Percentiles rank a stretch among this genome's conserved stretches.
These are phyloP conservation scores for Cinnamomum micranthum DNA, from an alignment of 164 flowering plant species.

Conservation along the genomic window DNA sequence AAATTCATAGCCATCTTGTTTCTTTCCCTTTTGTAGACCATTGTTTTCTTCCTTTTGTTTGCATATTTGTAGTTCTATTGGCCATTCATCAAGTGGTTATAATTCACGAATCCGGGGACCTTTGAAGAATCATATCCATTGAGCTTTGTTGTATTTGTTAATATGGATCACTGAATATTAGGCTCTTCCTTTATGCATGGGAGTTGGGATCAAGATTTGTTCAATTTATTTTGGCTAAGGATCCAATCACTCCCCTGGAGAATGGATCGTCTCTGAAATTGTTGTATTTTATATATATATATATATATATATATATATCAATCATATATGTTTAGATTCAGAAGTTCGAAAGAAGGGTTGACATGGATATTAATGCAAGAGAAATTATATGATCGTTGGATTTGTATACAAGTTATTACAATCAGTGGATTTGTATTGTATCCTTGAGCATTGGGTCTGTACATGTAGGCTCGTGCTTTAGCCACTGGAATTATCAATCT, in stretches of 20 bases:
- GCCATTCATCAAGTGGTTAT: not conserved
- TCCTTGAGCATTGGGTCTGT: not conserved
- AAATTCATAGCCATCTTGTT: not conserved
- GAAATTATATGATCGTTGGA: not conserved
- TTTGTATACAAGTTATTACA: not conserved
- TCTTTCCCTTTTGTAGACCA: not conserved
- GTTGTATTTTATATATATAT: too few relatives aligned
- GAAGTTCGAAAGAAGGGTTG: not conserved
- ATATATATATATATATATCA: too few relatives aligned
- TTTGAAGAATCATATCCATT: not conserved
- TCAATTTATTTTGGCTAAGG: too few relatives aligned
- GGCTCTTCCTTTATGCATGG: not conserved
- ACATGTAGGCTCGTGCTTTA: too few relatives aligned
- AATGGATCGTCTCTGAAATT: not conserved
- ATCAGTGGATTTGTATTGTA: not conserved
- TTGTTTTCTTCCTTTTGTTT: too few relatives aligned
- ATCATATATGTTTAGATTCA: too few relatives aligned
- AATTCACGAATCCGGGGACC: not conserved
- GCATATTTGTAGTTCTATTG: too few relatives aligned
- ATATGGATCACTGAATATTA: not conserved
- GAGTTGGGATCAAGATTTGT: not conserved
- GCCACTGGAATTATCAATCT: too few relatives aligned
- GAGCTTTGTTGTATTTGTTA: not conserved
- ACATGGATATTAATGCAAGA: not conserved
- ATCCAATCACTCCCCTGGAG: not conserved